Conservation (phyloP, 2,329 filamentous ascomycete genomes). For the Clonostachys byssicola region DNA sequence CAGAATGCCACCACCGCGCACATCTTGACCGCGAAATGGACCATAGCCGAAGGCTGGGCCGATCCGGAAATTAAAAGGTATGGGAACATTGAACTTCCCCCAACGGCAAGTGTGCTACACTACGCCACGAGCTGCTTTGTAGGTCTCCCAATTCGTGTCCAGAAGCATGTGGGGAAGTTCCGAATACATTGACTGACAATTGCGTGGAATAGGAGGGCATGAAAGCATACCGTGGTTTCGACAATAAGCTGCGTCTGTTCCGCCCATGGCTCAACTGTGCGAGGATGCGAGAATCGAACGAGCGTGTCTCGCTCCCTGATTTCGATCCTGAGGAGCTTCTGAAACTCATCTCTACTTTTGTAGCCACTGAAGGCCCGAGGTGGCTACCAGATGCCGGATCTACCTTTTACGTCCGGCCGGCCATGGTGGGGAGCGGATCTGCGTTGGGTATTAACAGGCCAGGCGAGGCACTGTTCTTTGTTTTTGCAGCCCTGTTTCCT, state of each 20-base stretch:
- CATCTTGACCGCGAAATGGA: too few relatives aligned
- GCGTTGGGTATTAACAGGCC: too few relatives aligned
- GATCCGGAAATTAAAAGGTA: constrained; percentile 62
- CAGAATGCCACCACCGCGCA: too few relatives aligned
- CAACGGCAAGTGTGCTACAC: constrained; percentile 66
- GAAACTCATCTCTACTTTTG: constrained; percentile 56
- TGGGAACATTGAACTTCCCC: constrained; percentile 62
- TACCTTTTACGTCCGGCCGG: too few relatives aligned
- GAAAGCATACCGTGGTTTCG: constrained; percentile 69
- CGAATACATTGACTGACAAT: too few relatives aligned
- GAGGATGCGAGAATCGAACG: constrained; percentile 42
- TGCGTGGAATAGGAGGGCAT: constrained; percentile 43
- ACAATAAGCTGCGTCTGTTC: constrained; percentile 62
- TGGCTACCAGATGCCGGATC: too few relatives aligned
- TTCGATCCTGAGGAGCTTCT: constrained; percentile 61
- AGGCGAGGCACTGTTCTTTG: too few relatives aligned
- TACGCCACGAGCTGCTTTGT: constrained; percentile 73
- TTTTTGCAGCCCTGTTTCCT: too few relatives aligned
- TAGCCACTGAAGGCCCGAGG: constrained; percentile 19
- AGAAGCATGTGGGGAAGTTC: too few relatives aligned
- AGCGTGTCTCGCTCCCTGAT: constrained; percentile 59
- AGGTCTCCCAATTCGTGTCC: too few relatives aligned
- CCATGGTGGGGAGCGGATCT: too few relatives aligned
- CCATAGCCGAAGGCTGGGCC: constrained; percentile 49
- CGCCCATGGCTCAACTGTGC: constrained; percentile 58